Evolutionary conservation across 1,284 basidiomycete species (phyloP), one percentile per base, ranked within the genome.

Genomic region (Phylloporus sp.): DNA sequence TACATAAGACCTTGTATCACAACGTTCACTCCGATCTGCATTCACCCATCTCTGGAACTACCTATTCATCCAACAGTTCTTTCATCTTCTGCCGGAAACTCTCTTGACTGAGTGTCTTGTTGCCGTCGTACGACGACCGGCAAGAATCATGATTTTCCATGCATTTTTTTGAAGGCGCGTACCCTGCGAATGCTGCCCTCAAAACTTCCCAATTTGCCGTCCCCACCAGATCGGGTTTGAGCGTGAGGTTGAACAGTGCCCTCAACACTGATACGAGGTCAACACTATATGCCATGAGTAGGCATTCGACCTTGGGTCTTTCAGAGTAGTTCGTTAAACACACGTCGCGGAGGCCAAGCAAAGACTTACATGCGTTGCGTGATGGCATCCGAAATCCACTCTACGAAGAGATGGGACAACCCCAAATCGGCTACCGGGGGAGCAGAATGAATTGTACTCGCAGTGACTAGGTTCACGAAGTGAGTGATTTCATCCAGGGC

Each of bases 251-350:
- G 20, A 66, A 66, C 28, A 66, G 11, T 1, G 56, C 37, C 6
- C 12, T 56, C 44, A 66, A 32, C 4, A 66, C 56, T 12, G 52
- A 66, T n/a, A 63, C 42, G n/a, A 66, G 60, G 56, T 66, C 59
- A n/a, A 66, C n/a, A 8, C 55, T 58, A 17, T 66, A 66, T n/a
- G 59, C 37, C 56, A 56, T 58, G 3, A 66, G 34, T 20, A 66
- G 42, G 31, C 64, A 13, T 37, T 66, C 64, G 4, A 66, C 47
- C 18, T 66, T 42, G 20, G 64, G 64, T 47, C 64, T 66, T 46
- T 10, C 26, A 40, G 47, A 39, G 40, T 22, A 24, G 4, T 7
- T 1, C 55, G 10, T 22, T 15, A 6, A 40, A 5, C 4, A 13
- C 22, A 10, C 24, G 40, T 24, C 47, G 3, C 15, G 12, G 46